phyloP scores from a whole-genome alignment of 371 early-diverging fungal genomes.

The Mucor lusitanicus region DNA sequence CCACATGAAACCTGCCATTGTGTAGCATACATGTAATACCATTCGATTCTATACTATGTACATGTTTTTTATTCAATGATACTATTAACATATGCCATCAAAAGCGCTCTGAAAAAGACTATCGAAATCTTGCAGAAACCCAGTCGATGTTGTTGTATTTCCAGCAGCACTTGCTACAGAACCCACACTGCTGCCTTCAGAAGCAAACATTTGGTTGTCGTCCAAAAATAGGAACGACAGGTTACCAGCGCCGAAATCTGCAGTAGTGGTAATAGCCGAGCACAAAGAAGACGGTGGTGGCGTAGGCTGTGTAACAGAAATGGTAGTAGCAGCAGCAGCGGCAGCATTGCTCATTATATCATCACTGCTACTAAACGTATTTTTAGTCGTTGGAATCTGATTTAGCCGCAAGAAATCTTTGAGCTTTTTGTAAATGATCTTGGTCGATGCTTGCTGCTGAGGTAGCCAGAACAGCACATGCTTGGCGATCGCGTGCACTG shows the following conservation, averaged over 20 bases:
- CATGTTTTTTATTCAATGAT: not conserved
- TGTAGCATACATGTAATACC: too few species aligned
- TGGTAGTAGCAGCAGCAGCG: not conserved
- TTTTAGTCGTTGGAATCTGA: not conserved
- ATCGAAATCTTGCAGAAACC: not conserved
- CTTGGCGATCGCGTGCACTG: not conserved
- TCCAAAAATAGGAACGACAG: not conserved
- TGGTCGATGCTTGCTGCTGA: not conserved
- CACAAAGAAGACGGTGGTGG: not conserved
- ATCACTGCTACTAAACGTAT: not conserved
- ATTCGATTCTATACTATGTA: not conserved
- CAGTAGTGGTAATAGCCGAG: not conserved
- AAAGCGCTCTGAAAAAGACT: not conserved
- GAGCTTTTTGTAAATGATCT: not conserved
- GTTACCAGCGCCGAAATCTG: not conserved
- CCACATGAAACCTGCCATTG: not conserved
- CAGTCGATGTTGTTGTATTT: not conserved
- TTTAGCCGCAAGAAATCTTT: not conserved
- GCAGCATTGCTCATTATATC: not conserved
- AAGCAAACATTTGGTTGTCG: not conserved
- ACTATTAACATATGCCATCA: not conserved
- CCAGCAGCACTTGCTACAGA: not conserved
- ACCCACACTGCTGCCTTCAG: not conserved
- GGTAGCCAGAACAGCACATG: slow-evolving; percentile 1
- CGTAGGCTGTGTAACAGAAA: not conserved